Evolutionary conservation across 805 yeast genomes (phyloP), one percentile per base, ranked within the genome.

Genomic region (Maudiozyma saulgeensis): DNA sequence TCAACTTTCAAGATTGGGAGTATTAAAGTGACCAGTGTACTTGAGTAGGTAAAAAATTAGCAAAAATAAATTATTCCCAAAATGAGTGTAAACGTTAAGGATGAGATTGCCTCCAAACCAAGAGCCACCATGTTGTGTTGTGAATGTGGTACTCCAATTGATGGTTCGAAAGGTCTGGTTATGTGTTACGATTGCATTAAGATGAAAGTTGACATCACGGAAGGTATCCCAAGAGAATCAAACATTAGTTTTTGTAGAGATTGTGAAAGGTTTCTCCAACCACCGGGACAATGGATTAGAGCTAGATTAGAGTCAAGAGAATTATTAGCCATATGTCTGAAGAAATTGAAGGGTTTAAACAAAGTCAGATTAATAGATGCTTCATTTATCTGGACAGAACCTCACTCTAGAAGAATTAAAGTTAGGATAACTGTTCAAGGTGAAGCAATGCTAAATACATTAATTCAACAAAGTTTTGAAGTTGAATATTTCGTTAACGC

Each of bases 101-200:
- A 38, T 28, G 45, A 39, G 8, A 43, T 23, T 19, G 38, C 31
- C 6, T 21, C 37, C 5, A 49, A 41, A 4, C 35, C 58, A 54
- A 21, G 76, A 73, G 23, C 95, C 96, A 93, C 98, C 1, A 90
- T 91, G 54, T 79, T 93, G 51, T 93, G 99, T 75, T 89, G 96
- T 70, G 88, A 87, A 82, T 93, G 99, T 82, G 98, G 98, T 70
- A 87, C 85, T 48, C 97, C 98, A 43, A 87, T 93, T 78, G 98
- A 93, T 64, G 98, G 98, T 41, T 87, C 97, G 23, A 73, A 80
- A 19, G 96, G 96, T 7, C 72, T 90, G 50, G 95, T 89, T 23
- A 88, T 91, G 95, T 93, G 99, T 72, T 82, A 86, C 72, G 98
- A 93, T 69, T 93, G 99, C 79, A 87, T 93, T 65, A 87, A 87